These are phyloP conservation scores for Hsuehochloa calcarea DNA, from an alignment of 176 grass and related monocot genomes.

Conservation along the genomic window DNA sequence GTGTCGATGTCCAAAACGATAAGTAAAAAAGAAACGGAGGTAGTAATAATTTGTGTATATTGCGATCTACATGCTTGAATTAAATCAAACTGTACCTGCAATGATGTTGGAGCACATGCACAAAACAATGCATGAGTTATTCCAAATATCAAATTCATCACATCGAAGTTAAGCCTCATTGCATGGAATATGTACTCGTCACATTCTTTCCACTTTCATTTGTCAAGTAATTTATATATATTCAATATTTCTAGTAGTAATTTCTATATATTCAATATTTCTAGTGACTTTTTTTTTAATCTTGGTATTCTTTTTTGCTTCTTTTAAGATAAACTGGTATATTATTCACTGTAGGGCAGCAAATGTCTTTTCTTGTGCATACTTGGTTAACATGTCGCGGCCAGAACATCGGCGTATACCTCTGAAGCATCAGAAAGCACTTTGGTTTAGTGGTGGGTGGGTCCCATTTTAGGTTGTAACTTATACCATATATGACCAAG, in stretches of 20 bases:
- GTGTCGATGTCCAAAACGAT: too few relatives aligned
- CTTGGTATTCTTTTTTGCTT: conserved; percentile 18
- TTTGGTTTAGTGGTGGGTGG: conserved; percentile 94
- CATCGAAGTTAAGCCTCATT: neutral
- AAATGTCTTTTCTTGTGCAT: conserved; percentile 93
- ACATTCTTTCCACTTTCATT: neutral
- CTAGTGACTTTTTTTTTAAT: neutral
- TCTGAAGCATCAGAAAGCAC: conserved; percentile 93
- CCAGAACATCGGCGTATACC: conserved; percentile 86
- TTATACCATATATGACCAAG: neutral
- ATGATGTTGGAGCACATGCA: neutral
- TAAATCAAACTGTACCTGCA: neutral
- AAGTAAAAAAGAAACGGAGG: too few relatives aligned
- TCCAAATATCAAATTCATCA: neutral
- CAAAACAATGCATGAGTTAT: neutral
- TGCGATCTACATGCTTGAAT: neutral
- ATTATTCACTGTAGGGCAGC: conserved; percentile 56
- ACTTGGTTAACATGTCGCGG: conserved; percentile 81
- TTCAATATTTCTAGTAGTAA: neutral
- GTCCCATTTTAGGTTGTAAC: conserved; percentile 22
- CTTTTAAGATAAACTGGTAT: neutral
- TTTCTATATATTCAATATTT: conserved; percentile 4
- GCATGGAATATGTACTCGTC: conserved; percentile 8
- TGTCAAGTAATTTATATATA: neutral
- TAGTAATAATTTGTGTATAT: neutral